A percentile compares a stretch with the other conserved stretches of the same genome.
These are phyloP conservation scores for Carex cristatella DNA, from an alignment of 176 grass and related monocot species.

Conservation along the genomic window DNA sequence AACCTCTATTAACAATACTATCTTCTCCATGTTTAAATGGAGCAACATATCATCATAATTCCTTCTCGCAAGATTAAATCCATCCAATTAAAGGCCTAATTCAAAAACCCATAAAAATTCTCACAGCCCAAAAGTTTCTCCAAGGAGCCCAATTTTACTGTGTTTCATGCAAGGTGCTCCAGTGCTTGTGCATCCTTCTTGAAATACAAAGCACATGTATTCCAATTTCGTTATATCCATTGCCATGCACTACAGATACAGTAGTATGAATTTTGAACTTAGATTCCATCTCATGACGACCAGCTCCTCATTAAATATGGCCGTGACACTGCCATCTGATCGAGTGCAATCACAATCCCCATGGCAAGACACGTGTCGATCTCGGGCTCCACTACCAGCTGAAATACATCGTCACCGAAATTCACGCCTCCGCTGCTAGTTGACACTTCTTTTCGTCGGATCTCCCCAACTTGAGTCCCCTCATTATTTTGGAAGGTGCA, in stretches of 20 bases:
- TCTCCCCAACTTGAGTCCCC: slow-evolving; percentile 44
- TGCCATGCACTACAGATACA: background rate
- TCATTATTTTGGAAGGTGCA: slow-evolving; percentile 42
- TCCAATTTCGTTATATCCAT: background rate
- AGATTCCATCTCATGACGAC: background rate
- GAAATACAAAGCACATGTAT: slow-evolving; percentile 1
- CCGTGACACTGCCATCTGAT: slow-evolving; percentile 54
- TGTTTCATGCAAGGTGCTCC: background rate
- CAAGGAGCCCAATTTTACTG: background rate
- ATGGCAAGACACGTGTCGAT: slow-evolving; percentile 44
- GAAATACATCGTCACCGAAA: slow-evolving; percentile 54
- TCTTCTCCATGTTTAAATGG: background rate
- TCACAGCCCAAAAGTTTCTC: background rate
- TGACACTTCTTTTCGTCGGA: slow-evolving; percentile 40
- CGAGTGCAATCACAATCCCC: slow-evolving; percentile 63
- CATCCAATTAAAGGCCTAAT: background rate
- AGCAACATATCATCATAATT: background rate
- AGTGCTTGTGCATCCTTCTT: background rate
- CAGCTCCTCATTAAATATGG: slow-evolving; percentile 31
- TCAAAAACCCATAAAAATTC: background rate
- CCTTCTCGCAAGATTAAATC: background rate
- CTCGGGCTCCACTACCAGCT: slow-evolving; percentile 27
- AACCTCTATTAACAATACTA: background rate
- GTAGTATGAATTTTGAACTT: background rate
- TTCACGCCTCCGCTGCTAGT: slow-evolving; percentile 16